phyloP scores from a whole-genome alignment of 176 grass and related monocot genomes.

The Carex scoparia region DNA sequence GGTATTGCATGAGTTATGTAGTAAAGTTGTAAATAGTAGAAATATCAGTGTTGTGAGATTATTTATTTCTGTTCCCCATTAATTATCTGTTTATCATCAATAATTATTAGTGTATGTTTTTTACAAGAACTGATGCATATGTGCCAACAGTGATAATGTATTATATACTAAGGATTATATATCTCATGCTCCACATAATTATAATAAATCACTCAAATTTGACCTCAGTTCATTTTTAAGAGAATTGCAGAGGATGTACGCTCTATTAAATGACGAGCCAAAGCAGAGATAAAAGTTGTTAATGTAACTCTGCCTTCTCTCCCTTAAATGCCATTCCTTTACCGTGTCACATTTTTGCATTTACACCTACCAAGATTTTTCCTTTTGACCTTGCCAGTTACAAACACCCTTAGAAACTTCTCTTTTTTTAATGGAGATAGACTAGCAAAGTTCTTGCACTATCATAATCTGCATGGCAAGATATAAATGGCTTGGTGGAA shows the following conservation, averaged over 20 bases:
- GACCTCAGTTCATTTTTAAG: not conserved
- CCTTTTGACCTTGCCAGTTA: not conserved
- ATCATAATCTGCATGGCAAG: conserved; percentile 46
- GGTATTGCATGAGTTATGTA: no score
- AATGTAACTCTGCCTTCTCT: not conserved
- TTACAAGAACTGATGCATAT: no score
- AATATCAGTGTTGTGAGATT: no score
- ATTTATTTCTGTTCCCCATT: no score
- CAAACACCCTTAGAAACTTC: not conserved
- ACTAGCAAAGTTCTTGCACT: not conserved
- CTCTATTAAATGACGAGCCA: not conserved
- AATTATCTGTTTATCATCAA: no score
- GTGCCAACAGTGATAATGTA: no score
- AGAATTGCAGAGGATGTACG: not conserved
- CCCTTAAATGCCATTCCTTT: not conserved
- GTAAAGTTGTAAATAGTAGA: no score
- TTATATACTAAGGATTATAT: not conserved
- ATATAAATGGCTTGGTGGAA: conserved; percentile 25
- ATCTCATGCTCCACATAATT: not conserved
- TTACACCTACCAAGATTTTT: not conserved
- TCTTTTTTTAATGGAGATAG: not conserved
- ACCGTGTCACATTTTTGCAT: not conserved
- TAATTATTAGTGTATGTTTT: no score
- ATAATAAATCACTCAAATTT: not conserved
- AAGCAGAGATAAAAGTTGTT: not conserved